These are phyloP conservation scores for Backusella psychrophila DNA, from an alignment of 192 early-diverging fungal genomes.

Conservation along the genomic window DNA sequence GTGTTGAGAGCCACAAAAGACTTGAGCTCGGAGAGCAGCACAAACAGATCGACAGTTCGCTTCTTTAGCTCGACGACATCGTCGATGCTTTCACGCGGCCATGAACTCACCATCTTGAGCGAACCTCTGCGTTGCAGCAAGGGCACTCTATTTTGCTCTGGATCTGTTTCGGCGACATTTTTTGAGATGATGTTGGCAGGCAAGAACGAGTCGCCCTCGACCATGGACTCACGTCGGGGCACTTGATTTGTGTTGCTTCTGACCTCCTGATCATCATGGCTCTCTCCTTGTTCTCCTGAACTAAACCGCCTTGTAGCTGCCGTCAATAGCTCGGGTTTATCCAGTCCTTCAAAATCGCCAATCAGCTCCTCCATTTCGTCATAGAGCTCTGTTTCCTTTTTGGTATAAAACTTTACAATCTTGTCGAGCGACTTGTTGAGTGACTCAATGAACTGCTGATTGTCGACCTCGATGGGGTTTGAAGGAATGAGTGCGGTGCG, in stretches of 20 bases:
- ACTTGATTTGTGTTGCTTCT: slow-evolving; percentile 21
- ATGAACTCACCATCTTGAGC: not conserved
- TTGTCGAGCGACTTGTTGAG: slow-evolving; percentile 85
- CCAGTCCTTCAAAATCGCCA: slow-evolving; percentile 51
- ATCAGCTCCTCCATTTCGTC: slow-evolving; percentile 61
- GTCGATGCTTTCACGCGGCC: slow-evolving; percentile 2
- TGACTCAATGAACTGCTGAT: slow-evolving; percentile 63
- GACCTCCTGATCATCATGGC: slow-evolving; percentile 2
- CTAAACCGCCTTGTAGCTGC: not conserved
- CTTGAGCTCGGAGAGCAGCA: slow-evolving; percentile 80
- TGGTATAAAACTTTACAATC: slow-evolving; percentile 79
- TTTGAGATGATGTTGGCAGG: slow-evolving; percentile 35
- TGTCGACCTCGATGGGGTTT: slow-evolving; percentile 31
- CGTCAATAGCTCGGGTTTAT: slow-evolving; percentile 31
- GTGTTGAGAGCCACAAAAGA: slow-evolving; percentile 87
- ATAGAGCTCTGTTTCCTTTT: slow-evolving; percentile 80
- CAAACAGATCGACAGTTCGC: slow-evolving; percentile 74
- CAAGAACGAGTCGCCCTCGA: slow-evolving; percentile 31
- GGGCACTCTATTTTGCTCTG: not conserved
- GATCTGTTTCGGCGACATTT: slow-evolving; percentile 27
- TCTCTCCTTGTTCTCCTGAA: not conserved
- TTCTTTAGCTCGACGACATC: slow-evolving; percentile 19
- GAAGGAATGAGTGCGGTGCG: slow-evolving; percentile 34
- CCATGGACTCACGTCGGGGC: slow-evolving; percentile 29
- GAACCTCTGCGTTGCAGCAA: not conserved